Conservation (phyloP, 495 filamentous ascomycete species). For the Evernia prunastri region DNA sequence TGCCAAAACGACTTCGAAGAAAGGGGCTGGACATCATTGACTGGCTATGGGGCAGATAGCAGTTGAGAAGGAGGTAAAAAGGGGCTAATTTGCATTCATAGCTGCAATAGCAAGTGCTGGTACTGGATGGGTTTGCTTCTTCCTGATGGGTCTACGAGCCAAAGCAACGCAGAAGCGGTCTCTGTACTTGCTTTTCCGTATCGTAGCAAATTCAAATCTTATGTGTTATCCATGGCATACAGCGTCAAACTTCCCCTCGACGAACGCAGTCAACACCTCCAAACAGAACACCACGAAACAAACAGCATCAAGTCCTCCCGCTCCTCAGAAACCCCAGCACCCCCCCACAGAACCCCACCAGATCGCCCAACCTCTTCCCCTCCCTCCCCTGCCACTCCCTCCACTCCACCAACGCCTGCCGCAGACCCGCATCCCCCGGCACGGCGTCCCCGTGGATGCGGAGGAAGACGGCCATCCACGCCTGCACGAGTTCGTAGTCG, state of each 20-base stretch:
- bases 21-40: no score
- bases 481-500: slow-evolving; percentile 90
- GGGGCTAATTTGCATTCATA: no score
- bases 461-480: slow-evolving; percentile 93
- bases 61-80: no score
- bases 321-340: slow-evolving; percentile 84
- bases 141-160: no score
- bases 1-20: no score
- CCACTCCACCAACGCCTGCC: slow-evolving; percentile 55
- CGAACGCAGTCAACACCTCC: neutral
- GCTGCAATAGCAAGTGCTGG: no score
- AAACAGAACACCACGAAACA: neutral
- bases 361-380: slow-evolving; percentile 57
- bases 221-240: neutral
- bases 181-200: no score
- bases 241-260: neutral
- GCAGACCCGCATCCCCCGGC: slow-evolving; percentile 55
- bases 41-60: no score
- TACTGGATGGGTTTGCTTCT: no score
- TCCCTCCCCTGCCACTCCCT: slow-evolving; percentile 60
- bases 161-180: no score
- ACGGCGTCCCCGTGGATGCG: slow-evolving; percentile 59
- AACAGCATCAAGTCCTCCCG: slow-evolving; percentile 18
- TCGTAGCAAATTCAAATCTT: neutral
- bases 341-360: slow-evolving; percentile 82